Percentiles rank a stretch among this genome's conserved stretches.
Evolutionary conservation across 768 basidiomycete genomes (phyloP).

Genomic region (Tephrocybe sp.): DNA sequence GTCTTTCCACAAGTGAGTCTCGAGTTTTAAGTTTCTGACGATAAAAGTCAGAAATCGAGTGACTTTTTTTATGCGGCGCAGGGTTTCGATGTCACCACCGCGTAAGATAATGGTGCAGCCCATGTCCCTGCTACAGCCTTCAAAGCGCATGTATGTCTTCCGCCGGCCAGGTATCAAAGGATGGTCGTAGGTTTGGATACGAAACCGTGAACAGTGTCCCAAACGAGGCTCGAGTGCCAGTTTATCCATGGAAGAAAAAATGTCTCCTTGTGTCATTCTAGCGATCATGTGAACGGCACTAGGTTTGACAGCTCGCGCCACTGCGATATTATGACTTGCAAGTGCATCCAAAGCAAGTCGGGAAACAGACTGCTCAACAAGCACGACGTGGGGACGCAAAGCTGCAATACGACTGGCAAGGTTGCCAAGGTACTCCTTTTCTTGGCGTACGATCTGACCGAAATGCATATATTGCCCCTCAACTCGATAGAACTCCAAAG

Average conservation of each 20-base stretch:
- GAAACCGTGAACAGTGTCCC: constrained; percentile 83
- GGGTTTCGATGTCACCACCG: constrained; percentile 78
- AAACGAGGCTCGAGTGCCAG: constrained; percentile 85
- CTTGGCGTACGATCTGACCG: constrained; percentile 86
- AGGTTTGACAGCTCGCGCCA: constrained; percentile 85
- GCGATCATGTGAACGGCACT: constrained; percentile 85
- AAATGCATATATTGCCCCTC: constrained; percentile 94
- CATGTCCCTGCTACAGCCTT: constrained; percentile 90
- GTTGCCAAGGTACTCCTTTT: constrained; percentile 89
- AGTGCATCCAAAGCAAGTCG: constrained; percentile 87
- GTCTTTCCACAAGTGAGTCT: constrained; percentile 93
- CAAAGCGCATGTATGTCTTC: constrained; percentile 98
- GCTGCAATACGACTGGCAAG: constrained; percentile 88
- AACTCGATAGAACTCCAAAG: constrained; percentile 88
- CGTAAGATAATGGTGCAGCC: constrained; percentile 93
- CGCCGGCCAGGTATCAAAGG: constrained; percentile 88
- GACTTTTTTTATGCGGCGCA: constrained; percentile 87
- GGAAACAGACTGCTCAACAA: constrained; percentile 91
- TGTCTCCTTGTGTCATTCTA: constrained; percentile 92
- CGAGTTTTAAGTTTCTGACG: constrained; percentile 90
- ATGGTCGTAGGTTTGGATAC: constrained; percentile 94
- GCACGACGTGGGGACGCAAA: constrained; percentile 85
- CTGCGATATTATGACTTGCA: constrained; percentile 80
- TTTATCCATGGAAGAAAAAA: constrained; percentile 95
- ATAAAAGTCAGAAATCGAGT: constrained; percentile 90